Conservation (phyloP, 2,329 filamentous ascomycete species). For the Fusarium sp. region DNA sequence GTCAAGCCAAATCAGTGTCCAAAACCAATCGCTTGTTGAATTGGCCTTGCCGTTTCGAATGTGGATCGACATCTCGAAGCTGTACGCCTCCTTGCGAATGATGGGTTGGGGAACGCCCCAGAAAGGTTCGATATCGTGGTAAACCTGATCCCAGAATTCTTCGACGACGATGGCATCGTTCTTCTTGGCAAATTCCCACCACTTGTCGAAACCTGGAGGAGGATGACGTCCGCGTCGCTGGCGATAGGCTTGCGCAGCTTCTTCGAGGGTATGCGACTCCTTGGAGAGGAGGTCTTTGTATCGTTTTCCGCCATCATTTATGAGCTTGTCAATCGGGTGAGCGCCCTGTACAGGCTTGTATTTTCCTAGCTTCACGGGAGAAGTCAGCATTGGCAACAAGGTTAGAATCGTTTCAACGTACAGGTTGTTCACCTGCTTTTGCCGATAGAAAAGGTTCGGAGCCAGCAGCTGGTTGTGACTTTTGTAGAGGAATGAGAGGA, state of each 20-base stretch:
- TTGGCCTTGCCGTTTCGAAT: conserved; percentile 64
- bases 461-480: conserved; percentile 3
- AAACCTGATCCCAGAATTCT: conserved; percentile 73
- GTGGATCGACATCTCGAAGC: conserved; percentile 71
- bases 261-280: conserved; percentile 61
- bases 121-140: conserved; percentile 69
- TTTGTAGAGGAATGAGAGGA: conserved; percentile 8
- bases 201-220: conserved; percentile 70
- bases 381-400: conserved; percentile 8
- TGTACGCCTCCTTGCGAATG: conserved; percentile 63
- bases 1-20: conserved; percentile 66
- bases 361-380: neutral
- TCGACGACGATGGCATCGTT: conserved; percentile 67
- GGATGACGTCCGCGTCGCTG: conserved; percentile 69
- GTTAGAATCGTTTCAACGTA: neutral
- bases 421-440: neutral
- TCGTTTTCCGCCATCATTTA: conserved; percentile 57
- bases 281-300: conserved; percentile 54
- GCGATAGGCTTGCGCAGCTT: conserved; percentile 69
- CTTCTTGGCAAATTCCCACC: conserved; percentile 66
- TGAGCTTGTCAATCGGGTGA: conserved; percentile 66
- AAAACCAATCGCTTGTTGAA: conserved; percentile 66
- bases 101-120: conserved; percentile 62
- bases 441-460: neutral
- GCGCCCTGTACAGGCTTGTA: conserved; percentile 14